A percentile compares a stretch with the other conserved stretches of the same genome.
These are phyloP conservation scores for Pouteria campechiana DNA, from an alignment of 179 eudicot genomes.

Conservation along the genomic window DNA sequence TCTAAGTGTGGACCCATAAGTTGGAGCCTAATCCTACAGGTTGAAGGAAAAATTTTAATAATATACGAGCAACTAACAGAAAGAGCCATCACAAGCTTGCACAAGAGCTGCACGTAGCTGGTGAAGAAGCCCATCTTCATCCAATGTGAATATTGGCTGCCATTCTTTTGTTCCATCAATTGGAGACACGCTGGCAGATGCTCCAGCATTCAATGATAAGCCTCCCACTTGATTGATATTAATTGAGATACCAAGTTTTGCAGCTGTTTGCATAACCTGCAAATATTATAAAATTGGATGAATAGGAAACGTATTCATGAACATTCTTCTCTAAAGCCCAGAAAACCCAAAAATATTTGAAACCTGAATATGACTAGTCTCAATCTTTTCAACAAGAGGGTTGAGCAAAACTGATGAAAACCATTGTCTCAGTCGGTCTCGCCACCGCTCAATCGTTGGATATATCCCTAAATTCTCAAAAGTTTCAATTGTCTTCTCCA, in stretches of 20 bases:
- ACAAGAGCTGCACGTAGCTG: slow-evolving; percentile 69
- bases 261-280: slow-evolving; percentile 83
- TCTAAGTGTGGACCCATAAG: too few species aligned
- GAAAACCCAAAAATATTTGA: not conserved
- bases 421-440: slow-evolving; percentile 90
- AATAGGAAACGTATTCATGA: not conserved
- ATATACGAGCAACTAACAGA: slow-evolving; percentile 21
- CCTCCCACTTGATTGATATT: slow-evolving; percentile 56
- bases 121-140: slow-evolving; percentile 80
- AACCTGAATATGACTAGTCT: slow-evolving; percentile 78
- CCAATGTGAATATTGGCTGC: slow-evolving; percentile 61
- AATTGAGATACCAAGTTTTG: slow-evolving; percentile 57
- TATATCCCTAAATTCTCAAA: slow-evolving; percentile 66
- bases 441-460: slow-evolving; percentile 89
- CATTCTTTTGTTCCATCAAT: slow-evolving; percentile 54
- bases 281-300: slow-evolving; percentile 3
- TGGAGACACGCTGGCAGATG: slow-evolving; percentile 35
- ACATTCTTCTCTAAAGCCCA: not conserved
- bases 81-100: slow-evolving; percentile 65
- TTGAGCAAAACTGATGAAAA: slow-evolving; percentile 69
- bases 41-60: not conserved
- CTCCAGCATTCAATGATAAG: slow-evolving; percentile 35
- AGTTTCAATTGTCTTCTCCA: slow-evolving; percentile 85
- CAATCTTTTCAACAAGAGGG: slow-evolving; percentile 68
- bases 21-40: too few species aligned